Base-by-base conservation (phyloP, 179 eudicot genomes). In the Heliamphora pulchella region DNA sequence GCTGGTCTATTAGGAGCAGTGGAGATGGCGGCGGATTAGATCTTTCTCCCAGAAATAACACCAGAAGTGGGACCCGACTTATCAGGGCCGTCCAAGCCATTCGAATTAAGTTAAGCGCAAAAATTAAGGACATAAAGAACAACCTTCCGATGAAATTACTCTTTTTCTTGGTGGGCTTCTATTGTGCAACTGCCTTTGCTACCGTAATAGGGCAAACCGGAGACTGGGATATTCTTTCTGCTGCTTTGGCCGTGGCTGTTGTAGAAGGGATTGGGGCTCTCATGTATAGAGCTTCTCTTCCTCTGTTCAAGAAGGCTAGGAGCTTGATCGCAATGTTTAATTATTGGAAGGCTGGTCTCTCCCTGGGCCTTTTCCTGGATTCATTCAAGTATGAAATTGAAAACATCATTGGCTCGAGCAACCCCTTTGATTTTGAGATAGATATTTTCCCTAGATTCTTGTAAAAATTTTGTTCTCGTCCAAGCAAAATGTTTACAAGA, bases 161-260 rank as follows among this genome's bases (percentile, higher is more conserved):
- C 17, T 91, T 85, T 79, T 93, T 95, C 91, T 87, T 95, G 83
- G 89, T 89, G 79, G 98, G 97, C 5, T 91, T 93, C 71, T 95
- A 95, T 75, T 91, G 95, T 86, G 91, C 98, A 54, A 93, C 97
- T 73, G 98, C 93, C 57, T 95, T 93, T 80, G 92, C 95, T 10
- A 95, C 98, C 18, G 91, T 91, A 54, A 93, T 95, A 70, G 98
- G 98, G 79, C 98, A 95, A 84, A 95, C 98, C 2, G 94, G 98
- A 31, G 98, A 93, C 63, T 95, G 98, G 97, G 98, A 95, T 89
- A 92, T 95, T 75, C 84, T 95, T 44, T 88, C 97, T 47, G 94
- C 97, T 79, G 98, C 89, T 18, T 86, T 95, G 81, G 90, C 97
- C 73, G 97, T 91, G 69, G 91, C 88, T 79, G 85, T 95, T 71